Evolutionary conservation across 805 yeast genomes (phyloP).

Genomic region (Torulaspora gathmanii): DNA sequence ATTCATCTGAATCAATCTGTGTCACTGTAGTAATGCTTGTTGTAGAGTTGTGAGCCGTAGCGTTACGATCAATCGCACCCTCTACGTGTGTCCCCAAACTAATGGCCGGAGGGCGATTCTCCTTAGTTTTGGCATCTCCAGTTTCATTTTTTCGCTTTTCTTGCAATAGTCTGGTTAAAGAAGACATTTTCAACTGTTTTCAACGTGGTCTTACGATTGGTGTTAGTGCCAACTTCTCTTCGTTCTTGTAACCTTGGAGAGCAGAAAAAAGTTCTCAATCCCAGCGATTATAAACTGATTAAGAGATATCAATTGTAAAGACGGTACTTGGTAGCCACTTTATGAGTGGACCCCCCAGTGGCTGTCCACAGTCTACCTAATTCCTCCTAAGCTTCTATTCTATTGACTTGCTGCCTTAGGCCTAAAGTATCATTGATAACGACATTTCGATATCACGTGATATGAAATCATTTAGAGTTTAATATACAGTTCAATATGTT

Average conservation of each 20-base stretch:
- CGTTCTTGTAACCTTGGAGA: too few relatives aligned
- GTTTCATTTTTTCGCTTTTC: constrained; percentile 31
- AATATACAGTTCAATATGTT: not conserved
- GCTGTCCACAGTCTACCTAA: not conserved
- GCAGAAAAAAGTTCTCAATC: too few relatives aligned
- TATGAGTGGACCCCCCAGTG: not conserved
- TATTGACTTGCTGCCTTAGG: not conserved
- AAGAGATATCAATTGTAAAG: not conserved
- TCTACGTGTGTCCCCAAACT: constrained; percentile 1
- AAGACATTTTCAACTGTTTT: constrained; percentile 25
- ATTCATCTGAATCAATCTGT: constrained; percentile 25
- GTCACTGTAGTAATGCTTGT: constrained; percentile 32
- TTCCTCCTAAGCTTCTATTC: not conserved
- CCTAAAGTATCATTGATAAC: constrained; percentile 11
- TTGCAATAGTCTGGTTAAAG: constrained; percentile 33
- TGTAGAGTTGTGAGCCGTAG: constrained; percentile 15
- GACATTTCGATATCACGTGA: constrained; percentile 4
- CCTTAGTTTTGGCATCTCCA: constrained; percentile 8
- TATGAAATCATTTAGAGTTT: not conserved
- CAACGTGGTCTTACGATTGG: not conserved
- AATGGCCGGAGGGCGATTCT: constrained; percentile 1
- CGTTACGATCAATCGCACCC: constrained; percentile 14
- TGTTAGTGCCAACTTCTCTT: too few relatives aligned
- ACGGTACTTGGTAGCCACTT: not conserved
- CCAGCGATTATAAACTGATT: too few relatives aligned